Base-by-base conservation (phyloP, 306 rosid genomes). In the Fragaria iinumae region DNA sequence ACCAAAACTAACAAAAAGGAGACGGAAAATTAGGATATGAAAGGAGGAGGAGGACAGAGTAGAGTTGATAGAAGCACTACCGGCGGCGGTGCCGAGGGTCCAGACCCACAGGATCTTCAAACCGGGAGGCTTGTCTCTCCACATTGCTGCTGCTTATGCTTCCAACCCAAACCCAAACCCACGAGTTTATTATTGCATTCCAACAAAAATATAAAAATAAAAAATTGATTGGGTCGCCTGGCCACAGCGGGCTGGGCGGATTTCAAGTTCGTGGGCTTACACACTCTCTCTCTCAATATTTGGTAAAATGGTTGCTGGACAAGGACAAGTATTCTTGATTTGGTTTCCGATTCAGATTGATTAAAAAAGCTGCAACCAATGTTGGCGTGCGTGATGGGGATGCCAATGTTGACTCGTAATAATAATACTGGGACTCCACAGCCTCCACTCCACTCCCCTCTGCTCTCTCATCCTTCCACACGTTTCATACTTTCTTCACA, bases 51-150 rank as follows among this genome's bases (percentile, higher is more conserved):
- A n/a, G 32, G 53, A 13, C 23, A 21, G 48, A 69, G 29, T 73
- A 69, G 55, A 68, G 80, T 55, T 41, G 44, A 41, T 6, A 38
- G 41, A 1, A 52, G 8, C 23, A 11, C 53, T 83, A 84, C 91
- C 77, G 25, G 95, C 97, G 59, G 98, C 98, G 20, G 98, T 93
- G 87, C 95, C 98, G 11, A 93, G 79, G 69, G 98, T 87, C 98
- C 93, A 93, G 25, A 93, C 1, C 98, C 98, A 93, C 23, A 93
- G 91, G 82, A 93, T 89, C 84, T 89, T 93, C 79, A 91, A 70
- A 48, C 95, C 97, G 13, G 96, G 91, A 77, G 89, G 91, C 84
- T 81, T 91, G 81, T 90, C 95, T 80, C 85, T 83, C 73, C 65
- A 75, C 98, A 93, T 93, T 11, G 3, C 64, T 23, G 6, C 63